Conservation (phyloP, 1,284 basidiomycete genomes). For the Cutaneotrichosporon curvatum region DNA sequence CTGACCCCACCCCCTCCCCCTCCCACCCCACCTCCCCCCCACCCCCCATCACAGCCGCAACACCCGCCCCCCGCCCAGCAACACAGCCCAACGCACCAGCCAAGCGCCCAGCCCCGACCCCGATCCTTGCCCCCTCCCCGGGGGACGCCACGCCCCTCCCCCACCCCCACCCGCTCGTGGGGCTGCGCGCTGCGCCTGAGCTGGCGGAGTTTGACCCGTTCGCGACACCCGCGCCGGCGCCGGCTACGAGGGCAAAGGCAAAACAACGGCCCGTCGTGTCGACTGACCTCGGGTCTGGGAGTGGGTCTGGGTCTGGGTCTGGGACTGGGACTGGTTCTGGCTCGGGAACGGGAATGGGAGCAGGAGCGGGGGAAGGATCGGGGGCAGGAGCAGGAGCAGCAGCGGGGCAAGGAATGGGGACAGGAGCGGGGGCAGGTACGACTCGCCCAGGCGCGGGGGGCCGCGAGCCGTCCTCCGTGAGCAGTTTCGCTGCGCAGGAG, state of each 20-base stretch:
- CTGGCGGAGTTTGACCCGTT: constrained; percentile 42
- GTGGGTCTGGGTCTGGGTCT: too few species aligned
- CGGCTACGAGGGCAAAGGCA: neutral
- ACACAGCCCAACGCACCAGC: neutral
- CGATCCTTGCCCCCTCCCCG: neutral
- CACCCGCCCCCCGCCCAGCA: constrained; percentile 3
- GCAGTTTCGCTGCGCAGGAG: too few species aligned
- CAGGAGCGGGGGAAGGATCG: too few species aligned
- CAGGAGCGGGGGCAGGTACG: too few species aligned
- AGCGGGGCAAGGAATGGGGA: too few species aligned
- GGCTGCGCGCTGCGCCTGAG: constrained; percentile 11
- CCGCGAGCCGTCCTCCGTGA: too few species aligned
- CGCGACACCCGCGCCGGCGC: constrained; percentile 25
- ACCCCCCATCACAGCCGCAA: too few species aligned
- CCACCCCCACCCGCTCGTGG: neutral
- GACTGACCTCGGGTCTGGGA: too few species aligned
- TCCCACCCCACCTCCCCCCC: neutral
- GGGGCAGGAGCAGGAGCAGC: too few species aligned
- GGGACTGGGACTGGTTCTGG: too few species aligned
- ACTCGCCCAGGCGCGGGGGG: too few species aligned
- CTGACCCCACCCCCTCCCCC: neutral
- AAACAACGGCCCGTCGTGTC: neutral
- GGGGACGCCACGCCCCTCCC: constrained; percentile 5
- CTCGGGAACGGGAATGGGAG: too few species aligned
- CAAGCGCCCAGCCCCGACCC: neutral